phyloP scores from a whole-genome alignment of 179 eudicot genomes.

The Spinacia oleracea region DNA sequence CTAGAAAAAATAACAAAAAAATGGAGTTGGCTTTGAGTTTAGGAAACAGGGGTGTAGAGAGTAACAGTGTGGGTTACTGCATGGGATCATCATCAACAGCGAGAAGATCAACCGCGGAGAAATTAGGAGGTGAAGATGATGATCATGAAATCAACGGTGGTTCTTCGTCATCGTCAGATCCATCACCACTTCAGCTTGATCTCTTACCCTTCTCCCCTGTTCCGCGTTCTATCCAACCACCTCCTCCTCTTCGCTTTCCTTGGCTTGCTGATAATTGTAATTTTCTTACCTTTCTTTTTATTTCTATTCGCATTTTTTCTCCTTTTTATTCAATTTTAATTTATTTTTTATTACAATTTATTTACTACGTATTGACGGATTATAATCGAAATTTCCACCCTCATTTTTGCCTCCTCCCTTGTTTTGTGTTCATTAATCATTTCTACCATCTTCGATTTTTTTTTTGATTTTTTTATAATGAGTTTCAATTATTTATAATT shows the following conservation, averaged over 20 bases:
- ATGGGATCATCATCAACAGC: constrained; percentile 35
- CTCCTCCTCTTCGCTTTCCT: constrained; percentile 50
- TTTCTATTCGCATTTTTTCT: not conserved
- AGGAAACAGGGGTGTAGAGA: constrained; percentile 42
- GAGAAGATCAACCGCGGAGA: constrained; percentile 25
- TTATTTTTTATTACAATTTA: not conserved
- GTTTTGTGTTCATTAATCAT: not conserved
- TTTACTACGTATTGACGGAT: fast-evolving
- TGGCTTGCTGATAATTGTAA: constrained; percentile 61
- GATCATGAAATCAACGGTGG: constrained; percentile 19
- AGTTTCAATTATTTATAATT: not conserved
- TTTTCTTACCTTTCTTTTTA: not conserved
- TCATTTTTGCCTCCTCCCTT: not conserved
- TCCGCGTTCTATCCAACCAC: constrained; percentile 39
- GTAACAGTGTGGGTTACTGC: constrained; percentile 43
- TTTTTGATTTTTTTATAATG: not conserved
- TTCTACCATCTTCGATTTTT: not conserved
- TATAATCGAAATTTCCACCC: no score
- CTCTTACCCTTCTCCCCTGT: constrained; percentile 63
- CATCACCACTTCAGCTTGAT: constrained; percentile 59
- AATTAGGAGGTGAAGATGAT: not conserved
- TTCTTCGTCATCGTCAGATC: constrained; percentile 41
- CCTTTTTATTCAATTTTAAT: not conserved
- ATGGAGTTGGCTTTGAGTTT: constrained; percentile 83
- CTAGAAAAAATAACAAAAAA: not conserved